Base-by-base conservation (phyloP, 108 stramenopile genomes). In the Licmophora abbreviata region DNA sequence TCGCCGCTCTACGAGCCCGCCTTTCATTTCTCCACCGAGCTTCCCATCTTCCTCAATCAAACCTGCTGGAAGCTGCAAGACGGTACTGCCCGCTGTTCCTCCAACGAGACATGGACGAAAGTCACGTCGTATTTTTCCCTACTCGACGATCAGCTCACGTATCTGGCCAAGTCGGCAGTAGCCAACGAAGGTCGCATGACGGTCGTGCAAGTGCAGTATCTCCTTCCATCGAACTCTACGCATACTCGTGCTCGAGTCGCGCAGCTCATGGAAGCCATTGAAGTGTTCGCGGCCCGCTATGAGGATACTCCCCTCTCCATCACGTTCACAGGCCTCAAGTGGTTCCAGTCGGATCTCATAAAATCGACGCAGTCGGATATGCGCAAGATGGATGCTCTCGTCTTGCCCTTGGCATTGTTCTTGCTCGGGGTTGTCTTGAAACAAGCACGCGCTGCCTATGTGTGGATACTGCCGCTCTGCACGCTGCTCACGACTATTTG, bases 401-500 rank as follows among this genome's bases (percentile, higher is more conserved):
- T 46, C 22, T 41, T 68, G 22, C 66, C 66, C 29, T 36, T 68
- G 21, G 66, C 66, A 20, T 38, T 68, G 44, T 9, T 59, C 14
- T 34, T 60, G 35, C 22, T 68, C 12, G 59, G 47, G n/a, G 17
- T 55, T 10, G 38, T 40, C 20, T 40, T 40, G 5, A 15, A 15
- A 15, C 15, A 40, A 18, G 38, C 38, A 18, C 15, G 38, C 15
- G 27, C 57, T 21, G 24, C 49, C 1, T n/a, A 36, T 0, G 29
- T 68, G 1, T 35, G 51, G 54, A 1, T 68, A 14, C n/a, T 68
- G 0, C 58, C 66, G 26, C 23, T 68, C 0, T 14, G 33, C 17
- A 40, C 37, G 21, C 61, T 68, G 29, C 1, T 51, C 11, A 18
- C 46, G 1, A 62, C 58, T 6, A 40, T 61, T 12, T 22, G 36